Evolutionary conservation across 169 alveolate genomes (phyloP).

Genomic region (Cryptosporidium canis): DNA sequence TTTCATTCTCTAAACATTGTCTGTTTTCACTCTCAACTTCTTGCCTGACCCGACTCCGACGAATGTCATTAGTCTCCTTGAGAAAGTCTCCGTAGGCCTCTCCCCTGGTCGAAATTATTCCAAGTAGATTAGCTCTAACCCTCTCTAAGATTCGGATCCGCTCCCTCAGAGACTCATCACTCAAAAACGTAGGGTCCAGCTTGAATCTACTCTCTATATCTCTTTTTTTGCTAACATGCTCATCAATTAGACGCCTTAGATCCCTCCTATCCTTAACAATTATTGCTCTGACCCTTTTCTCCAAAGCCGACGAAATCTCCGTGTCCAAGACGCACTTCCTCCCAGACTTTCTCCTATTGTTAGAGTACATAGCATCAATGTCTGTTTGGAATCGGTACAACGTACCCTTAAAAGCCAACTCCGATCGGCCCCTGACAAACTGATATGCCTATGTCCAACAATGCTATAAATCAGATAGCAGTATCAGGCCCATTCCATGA

Average conservation of each 20-base stretch:
- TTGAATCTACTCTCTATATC: not conserved
- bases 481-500: no score
- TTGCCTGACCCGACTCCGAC: not conserved
- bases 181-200: not conserved
- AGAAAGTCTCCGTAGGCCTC: not conserved
- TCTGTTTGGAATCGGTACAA: not conserved
- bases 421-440: not conserved
- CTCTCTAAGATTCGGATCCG: constrained; percentile 14
- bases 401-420: not conserved
- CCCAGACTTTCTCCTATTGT: constrained; percentile 45
- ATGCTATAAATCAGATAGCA: no score
- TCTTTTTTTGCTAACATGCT: constrained; percentile 6
- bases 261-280: constrained; percentile 28
- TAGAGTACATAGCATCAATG: constrained; percentile 8
- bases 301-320: not conserved
- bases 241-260: not conserved
- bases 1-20: not conserved
- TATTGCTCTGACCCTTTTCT: constrained; percentile 13
- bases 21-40: not conserved
- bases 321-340: constrained; percentile 47
- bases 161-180: not conserved
- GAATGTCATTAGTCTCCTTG: not conserved
- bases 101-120: constrained; percentile 7
- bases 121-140: not conserved
- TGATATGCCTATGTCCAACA: not conserved